These are phyloP conservation scores for Aureobasidium musti DNA, from an alignment of 2,329 filamentous ascomycete genomes.

Conservation along the genomic window DNA sequence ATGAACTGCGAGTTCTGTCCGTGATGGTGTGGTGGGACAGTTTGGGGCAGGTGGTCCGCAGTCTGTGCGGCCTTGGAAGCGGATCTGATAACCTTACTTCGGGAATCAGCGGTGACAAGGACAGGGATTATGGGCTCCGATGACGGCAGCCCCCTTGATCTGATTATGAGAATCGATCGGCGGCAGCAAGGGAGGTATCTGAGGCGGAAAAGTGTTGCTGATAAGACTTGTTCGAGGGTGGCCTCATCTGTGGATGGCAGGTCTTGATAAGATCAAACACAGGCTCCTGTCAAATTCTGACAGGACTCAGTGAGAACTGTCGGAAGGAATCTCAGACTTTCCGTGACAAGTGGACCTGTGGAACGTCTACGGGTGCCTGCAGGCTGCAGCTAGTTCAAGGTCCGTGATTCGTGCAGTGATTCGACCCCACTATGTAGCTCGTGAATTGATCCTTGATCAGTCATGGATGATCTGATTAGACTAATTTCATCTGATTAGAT, in stretches of 20 bases:
- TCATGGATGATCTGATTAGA: constrained; percentile 27
- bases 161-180: not conserved
- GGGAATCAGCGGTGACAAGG: constrained; percentile 7
- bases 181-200: not conserved
- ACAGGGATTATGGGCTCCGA: not conserved
- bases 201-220: not conserved
- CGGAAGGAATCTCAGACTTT: not conserved
- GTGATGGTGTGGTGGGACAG: not conserved
- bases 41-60: not conserved
- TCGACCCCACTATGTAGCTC: not conserved
- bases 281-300: not conserved
- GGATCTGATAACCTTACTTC: constrained; percentile 31
- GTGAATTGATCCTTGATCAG: constrained; percentile 26
- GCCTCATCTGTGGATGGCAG: not conserved
- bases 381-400: not conserved
- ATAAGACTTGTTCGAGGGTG: not conserved
- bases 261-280: not conserved
- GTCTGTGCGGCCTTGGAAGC: constrained; percentile 18
- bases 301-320: not conserved
- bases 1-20: not conserved
- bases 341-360: not conserved
- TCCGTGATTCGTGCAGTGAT: constrained; percentile 1
- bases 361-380: not conserved
- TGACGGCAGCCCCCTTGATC: not conserved
- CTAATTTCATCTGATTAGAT: constrained; percentile 23